phyloP scores from a whole-genome alignment of 345 rosid genomes.

The Hibiscus tridactylites region DNA sequence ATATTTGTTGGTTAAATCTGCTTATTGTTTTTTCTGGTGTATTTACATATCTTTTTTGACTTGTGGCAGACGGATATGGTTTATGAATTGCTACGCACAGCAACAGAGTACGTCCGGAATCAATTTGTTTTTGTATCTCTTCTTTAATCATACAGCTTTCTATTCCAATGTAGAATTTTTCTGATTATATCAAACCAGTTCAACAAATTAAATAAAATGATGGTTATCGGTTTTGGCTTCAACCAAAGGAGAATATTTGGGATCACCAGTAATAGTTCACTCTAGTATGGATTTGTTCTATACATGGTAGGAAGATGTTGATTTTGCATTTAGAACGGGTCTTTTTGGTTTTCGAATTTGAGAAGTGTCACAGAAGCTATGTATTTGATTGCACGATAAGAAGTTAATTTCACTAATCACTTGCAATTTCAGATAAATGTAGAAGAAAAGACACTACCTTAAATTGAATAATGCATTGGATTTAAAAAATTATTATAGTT shows the following conservation, averaged over 20 bases:
- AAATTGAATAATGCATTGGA: background rate
- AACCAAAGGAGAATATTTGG: background rate
- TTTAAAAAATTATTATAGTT: background rate
- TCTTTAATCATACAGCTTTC: background rate
- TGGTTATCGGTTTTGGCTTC: background rate
- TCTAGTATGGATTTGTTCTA: background rate
- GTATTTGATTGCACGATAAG: background rate
- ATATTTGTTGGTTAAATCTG: background rate
- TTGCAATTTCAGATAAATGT: background rate
- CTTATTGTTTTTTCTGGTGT: background rate
- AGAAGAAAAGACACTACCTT: background rate
- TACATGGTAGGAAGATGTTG: background rate
- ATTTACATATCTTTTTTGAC: slow-evolving; percentile 10
- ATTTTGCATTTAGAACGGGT: background rate
- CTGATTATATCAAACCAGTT: background rate
- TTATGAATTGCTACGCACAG: slow-evolving; percentile 77
- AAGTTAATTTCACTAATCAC: background rate
- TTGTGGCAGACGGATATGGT: slow-evolving; percentile 81
- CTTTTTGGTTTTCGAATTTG: background rate
- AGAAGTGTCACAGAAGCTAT: background rate
- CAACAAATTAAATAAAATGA: slow-evolving; percentile 1
- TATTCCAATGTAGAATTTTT: slow-evolving; percentile 2
- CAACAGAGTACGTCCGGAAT: slow-evolving; percentile 62
- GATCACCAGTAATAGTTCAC: background rate
- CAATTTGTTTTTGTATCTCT: background rate